phyloP scores from a whole-genome alignment of 495 filamentous ascomycete genomes.

The Letharia columbiana region DNA sequence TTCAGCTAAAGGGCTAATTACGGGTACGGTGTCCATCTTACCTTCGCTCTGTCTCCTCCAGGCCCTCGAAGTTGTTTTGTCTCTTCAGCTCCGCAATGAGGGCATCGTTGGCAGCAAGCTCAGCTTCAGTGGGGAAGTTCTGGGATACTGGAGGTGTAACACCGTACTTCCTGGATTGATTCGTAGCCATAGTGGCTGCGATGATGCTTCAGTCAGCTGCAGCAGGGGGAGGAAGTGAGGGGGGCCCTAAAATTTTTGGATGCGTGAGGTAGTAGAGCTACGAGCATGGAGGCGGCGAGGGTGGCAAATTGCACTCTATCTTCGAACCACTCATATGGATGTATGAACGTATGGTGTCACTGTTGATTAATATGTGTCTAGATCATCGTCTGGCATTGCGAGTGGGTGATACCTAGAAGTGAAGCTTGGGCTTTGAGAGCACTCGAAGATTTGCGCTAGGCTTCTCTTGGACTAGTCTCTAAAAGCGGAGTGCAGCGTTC shows the following conservation, averaged over 20 bases:
- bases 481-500: too few species aligned
- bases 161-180: slow-evolving; percentile 55
- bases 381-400: too few species aligned
- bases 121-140: slow-evolving; percentile 60
- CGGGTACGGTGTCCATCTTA: slow-evolving; percentile 27
- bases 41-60: slow-evolving; percentile 72
- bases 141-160: slow-evolving; percentile 78
- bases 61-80: slow-evolving; percentile 84
- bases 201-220: not conserved
- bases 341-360: not conserved
- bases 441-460: not conserved
- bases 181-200: slow-evolving; percentile 34
- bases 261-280: not conserved
- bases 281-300: not conserved
- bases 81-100: slow-evolving; percentile 73
- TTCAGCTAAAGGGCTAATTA: not conserved
- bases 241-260: not conserved
- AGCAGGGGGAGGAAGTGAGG: not conserved
- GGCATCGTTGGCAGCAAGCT: slow-evolving; percentile 64
- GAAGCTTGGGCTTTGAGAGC: too few species aligned
- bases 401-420: too few species aligned
- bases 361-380: not conserved
- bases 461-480: not conserved
- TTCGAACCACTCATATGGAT: not conserved
- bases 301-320: not conserved